Evolutionary conservation across 306 rosid species (phyloP).

Genomic region (Rosa persica): DNA sequence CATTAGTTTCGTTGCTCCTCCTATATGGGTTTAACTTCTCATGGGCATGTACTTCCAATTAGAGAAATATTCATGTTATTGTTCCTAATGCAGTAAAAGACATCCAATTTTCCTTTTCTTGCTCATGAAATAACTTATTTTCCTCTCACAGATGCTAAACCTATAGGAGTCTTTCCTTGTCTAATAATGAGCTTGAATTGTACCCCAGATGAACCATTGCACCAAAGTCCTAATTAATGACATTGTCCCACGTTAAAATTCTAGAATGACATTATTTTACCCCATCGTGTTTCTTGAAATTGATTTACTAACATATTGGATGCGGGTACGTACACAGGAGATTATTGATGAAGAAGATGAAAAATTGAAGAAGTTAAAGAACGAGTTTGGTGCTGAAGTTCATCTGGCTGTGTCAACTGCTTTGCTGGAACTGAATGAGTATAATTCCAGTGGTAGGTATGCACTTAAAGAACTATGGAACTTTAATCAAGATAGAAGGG

Average conservation of each 20-base stretch:
- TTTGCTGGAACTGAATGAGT: conserved; percentile 53
- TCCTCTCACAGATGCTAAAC: neutral
- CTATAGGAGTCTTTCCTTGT: neutral
- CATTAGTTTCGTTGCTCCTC: neutral
- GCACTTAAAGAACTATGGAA: conserved; percentile 49
- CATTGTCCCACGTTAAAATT: neutral
- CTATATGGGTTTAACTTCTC: neutral
- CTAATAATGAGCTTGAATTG: neutral
- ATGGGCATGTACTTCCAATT: neutral
- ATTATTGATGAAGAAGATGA: conserved; percentile 53
- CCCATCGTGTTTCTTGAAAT: neutral
- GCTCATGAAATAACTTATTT: no score
- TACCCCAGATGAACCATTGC: neutral
- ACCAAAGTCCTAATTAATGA: neutral
- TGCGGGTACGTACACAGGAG: conserved; percentile 33
- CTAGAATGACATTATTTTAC: neutral
- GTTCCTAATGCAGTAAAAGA: neutral
- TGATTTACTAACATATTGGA: neutral
- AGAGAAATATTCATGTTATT: neutral
- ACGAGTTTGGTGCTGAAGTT: conserved; percentile 46
- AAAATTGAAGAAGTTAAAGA: conserved; percentile 39
- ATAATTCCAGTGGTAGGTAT: conserved; percentile 70
- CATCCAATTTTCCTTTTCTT: no score
- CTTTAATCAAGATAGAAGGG: conserved; percentile 47
- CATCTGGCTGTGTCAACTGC: conserved; percentile 43